These are phyloP conservation scores for Backusella tuberculispora DNA, from an alignment of 192 early-diverging fungal genomes.

Conservation along the genomic window DNA sequence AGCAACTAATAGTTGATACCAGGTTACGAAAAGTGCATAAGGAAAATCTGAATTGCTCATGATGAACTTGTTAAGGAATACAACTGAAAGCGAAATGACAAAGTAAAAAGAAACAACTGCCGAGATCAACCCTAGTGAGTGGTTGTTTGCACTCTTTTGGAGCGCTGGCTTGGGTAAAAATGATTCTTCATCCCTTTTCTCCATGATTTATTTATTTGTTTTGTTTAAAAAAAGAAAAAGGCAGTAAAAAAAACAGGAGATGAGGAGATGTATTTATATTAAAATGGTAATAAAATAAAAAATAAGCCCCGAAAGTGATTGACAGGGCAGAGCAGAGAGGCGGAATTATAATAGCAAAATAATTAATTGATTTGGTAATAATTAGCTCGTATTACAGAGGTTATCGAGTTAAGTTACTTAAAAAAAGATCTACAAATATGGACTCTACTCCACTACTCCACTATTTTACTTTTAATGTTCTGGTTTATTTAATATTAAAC, in stretches of 20 bases:
- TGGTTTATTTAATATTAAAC: too few species aligned
- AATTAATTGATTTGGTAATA: neutral
- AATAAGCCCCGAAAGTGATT: conserved; percentile 2
- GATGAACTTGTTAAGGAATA: conserved; percentile 71
- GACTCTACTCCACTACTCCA: too few species aligned
- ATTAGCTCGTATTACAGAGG: neutral
- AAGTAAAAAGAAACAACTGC: conserved; percentile 66
- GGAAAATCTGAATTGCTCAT: conserved; percentile 63
- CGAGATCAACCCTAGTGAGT: conserved; percentile 46
- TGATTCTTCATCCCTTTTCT: conserved; percentile 26
- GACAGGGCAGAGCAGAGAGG: neutral
- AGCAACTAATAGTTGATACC: conserved; percentile 65
- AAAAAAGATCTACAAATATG: too few species aligned
- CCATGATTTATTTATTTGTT: neutral
- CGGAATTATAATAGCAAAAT: neutral
- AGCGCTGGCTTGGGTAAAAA: conserved; percentile 45
- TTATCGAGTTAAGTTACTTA: neutral
- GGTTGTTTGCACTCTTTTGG: conserved; percentile 14
- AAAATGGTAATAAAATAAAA: neutral
- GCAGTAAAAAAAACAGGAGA: neutral
- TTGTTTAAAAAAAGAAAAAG: neutral
- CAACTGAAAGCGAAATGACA: conserved; percentile 63
- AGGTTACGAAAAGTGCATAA: conserved; percentile 68
- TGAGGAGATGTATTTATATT: neutral
- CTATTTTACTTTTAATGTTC: too few species aligned